Conservation (phyloP, 768 basidiomycete genomes). For the Coprinellus micaceus region DNA sequence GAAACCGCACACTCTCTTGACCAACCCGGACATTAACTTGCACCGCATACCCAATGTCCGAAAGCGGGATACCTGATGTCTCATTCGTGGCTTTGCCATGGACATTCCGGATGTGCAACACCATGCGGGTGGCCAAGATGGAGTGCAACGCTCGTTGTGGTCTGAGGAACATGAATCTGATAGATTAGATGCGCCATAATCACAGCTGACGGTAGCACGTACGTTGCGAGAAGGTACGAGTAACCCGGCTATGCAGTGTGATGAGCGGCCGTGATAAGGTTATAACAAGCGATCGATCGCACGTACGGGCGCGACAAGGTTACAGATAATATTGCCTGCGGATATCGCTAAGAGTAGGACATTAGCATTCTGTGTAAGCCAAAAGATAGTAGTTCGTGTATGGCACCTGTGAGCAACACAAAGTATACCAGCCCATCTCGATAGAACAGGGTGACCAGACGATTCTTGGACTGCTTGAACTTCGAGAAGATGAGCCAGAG, state of each 20-base stretch:
- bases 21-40: too few relatives aligned
- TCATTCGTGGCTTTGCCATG: neutral
- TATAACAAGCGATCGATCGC: neutral
- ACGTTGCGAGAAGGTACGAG: neutral
- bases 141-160: slow-evolving; percentile 1
- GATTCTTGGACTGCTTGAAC: neutral
- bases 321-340: neutral
- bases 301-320: neutral
- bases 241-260: neutral
- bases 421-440: neutral
- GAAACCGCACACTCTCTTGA: too few relatives aligned
- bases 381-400: too few relatives aligned
- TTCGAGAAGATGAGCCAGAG: neutral
- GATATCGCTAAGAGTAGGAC: neutral
- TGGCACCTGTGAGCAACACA: neutral
- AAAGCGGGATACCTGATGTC: neutral
- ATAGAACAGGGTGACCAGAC: neutral
- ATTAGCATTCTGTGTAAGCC: too few relatives aligned
- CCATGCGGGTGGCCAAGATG: neutral
- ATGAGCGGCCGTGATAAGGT: too few relatives aligned
- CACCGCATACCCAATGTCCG: neutral
- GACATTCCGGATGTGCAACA: neutral
- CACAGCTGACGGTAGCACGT: neutral
- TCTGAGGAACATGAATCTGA: neutral
- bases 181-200: neutral